Percentiles rank a stretch among this genome's conserved stretches.
Conservation (phyloP, 225 moss, liverwort and hornwort species). For the Climacium dendroides region DNA sequence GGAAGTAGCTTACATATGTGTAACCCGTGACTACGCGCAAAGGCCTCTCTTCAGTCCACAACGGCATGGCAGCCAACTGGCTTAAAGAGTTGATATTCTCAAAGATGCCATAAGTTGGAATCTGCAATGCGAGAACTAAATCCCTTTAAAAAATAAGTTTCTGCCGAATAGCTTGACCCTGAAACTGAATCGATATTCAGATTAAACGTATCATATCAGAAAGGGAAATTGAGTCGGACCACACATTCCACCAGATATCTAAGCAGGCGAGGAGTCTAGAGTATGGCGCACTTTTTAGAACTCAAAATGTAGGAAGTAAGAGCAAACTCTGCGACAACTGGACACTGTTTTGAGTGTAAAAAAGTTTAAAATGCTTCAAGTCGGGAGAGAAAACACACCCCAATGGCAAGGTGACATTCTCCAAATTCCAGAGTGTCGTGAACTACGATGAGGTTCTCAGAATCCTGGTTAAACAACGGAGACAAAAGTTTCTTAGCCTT, state of each 20-base stretch:
- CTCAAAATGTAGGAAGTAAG: background rate
- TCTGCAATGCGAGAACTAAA: constrained; percentile 14
- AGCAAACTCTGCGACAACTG: background rate
- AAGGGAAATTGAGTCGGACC: background rate
- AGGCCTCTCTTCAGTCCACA: constrained; percentile 68
- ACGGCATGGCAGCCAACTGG: constrained; percentile 68
- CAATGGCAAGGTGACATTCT: constrained; percentile 71
- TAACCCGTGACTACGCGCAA: constrained; percentile 66
- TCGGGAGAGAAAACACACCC: constrained; percentile 9
- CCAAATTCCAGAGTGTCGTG: constrained; percentile 79
- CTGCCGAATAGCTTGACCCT: background rate
- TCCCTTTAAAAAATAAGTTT: background rate
- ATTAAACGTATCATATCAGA: background rate
- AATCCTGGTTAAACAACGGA: constrained; percentile 35
- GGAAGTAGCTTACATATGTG: constrained; percentile 25
- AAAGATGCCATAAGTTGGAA: constrained; percentile 86
- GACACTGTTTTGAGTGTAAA: background rate
- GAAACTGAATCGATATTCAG: background rate
- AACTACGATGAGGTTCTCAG: constrained; percentile 58
- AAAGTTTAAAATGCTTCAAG: background rate
- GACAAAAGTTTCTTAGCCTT: background rate
- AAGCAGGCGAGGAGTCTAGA: background rate
- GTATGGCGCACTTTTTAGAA: background rate
- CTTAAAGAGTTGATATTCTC: constrained; percentile 48
- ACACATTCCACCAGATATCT: background rate